phyloP scores from a whole-genome alignment of 495 filamentous ascomycete genomes.

The Penicillium cosmopolitanum region DNA sequence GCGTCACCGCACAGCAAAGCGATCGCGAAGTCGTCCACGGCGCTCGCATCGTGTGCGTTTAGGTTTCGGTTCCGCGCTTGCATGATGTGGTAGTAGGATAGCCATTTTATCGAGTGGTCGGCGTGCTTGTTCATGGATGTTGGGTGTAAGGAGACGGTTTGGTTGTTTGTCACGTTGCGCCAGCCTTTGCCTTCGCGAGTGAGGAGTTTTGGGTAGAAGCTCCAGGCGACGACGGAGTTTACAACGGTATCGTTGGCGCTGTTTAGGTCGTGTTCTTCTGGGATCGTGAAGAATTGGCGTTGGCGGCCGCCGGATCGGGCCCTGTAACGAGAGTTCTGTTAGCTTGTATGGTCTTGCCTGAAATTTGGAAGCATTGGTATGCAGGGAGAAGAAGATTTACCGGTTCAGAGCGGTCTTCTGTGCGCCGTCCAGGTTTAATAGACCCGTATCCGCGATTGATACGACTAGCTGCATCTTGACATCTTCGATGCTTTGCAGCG shows the following conservation, averaged over 20 bases:
- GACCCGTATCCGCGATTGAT: conserved; percentile 78
- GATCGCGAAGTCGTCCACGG: conserved; percentile 79
- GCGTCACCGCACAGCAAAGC: conserved; percentile 84
- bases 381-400: conserved; percentile 20
- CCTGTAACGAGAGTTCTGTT: conserved; percentile 21
- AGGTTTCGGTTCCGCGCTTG: conserved; percentile 78
- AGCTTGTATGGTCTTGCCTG: too few relatives aligned
- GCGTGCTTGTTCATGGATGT: conserved; percentile 81
- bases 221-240: conserved; percentile 82
- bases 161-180: conserved; percentile 88
- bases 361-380: too few relatives aligned
- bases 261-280: conserved; percentile 70
- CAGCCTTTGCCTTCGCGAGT: conserved; percentile 86
- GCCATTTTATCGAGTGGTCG: conserved; percentile 65
- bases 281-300: conserved; percentile 78
- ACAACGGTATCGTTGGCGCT: conserved; percentile 76
- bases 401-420: conserved; percentile 70
- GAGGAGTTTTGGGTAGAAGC: conserved; percentile 93
- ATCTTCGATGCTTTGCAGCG: conserved; percentile 88
- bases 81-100: conserved; percentile 97
- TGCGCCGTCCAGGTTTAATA: conserved; percentile 68
- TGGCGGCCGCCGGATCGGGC: conserved; percentile 59
- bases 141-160: conserved; percentile 80
- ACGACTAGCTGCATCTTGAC: conserved; percentile 87
- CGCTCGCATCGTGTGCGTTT: conserved; percentile 88